Base-by-base conservation (phyloP, 441 rosid genomes). In the Codiaeum variegatum region DNA sequence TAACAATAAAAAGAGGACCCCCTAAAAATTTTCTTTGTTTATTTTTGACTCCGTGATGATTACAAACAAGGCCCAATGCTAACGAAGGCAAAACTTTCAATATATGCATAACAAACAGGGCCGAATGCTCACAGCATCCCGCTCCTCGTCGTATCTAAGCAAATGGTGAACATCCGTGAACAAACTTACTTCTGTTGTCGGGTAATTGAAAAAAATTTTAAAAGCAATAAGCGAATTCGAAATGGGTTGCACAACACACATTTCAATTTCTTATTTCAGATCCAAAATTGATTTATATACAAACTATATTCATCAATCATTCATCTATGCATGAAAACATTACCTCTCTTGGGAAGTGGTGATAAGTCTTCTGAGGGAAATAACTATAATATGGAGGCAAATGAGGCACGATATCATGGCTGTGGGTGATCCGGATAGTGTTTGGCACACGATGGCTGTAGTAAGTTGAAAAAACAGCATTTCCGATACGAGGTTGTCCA, bases 401-500 rank as follows among this genome's bases (percentile, higher is more conserved):
- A 79, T 95, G 99, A 63, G 99, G 98, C 40, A 95, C 98, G 5
- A 92, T 90, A 79, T 95, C 99, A 73, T 80, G 98, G 2, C 81
- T 89, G 81, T 92, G 85, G 18, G 88, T 85, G 55, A 95, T 86
- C 26, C 99, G 81, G 65, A 91, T 78, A 26, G 91, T 84, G 65
- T 92, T 83, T 11, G 97, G 97, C 70, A 95, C 89, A 62, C 87
- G 84, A 67, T 84, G 71, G 71, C 84, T 85, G 67, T 92, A 91
- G 76, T 81, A 90, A 67, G 92, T 81, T 66, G 97, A 88, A 84
- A 95, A 95, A 58, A 67, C 92, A 4, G 93, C 91, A 86, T 93
- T 93, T 70, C 99, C 99, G 31, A 95, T 80, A 58, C 99, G 96
- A 75, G 99, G 99, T 65, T 93, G 99, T 78, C 99, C 99, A 86